Base-by-base conservation (phyloP, 352 stramenopile species). In the Phytophthora colocasiae region DNA sequence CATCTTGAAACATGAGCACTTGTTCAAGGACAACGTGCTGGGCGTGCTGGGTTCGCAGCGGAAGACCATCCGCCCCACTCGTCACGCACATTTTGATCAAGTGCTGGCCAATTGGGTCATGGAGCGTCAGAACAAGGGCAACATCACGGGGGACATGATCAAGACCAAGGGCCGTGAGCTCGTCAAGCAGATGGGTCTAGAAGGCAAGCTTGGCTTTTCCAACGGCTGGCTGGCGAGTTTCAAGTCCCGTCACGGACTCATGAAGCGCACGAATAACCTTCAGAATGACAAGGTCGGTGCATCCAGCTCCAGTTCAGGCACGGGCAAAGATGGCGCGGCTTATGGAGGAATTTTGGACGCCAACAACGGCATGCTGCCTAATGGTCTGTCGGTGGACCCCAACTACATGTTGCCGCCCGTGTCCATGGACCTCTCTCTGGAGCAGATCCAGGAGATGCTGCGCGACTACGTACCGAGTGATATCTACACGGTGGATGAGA, bases 121-220 rank as follows among this genome's bases (percentile, higher is more conserved):
- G 81, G 87, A 96, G 59, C 83, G 87, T 45, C 87, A 96, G 76
- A 92, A 91, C 75, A 93, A 94, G 63, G 81, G 82, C 65, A 94
- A 89, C 69, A 91, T 96, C 65, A 94, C 87, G n/a, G 87, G 87
- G 31, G 87, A 96, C 62, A 92, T 93, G 80, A 93, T 96, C 76
- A 94, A 94, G 73, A 82, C 77, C 40, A 96, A 94, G 43, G 87
- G 85, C 32, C 81, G 85, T 24, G 85, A 96, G 52, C 70, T 96
- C 22, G 78, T 82, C 55, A 92, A 92, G 71, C 85, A 94, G 54
- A 94, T 96, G 85, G 81, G 80, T 0, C 72, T 94, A 10, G 84
- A 93, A 19, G 86, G 84, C 32, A 93, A 94, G 53, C 64, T 96
- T 4, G 84, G 83, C 46, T 96, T 94, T 69, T 96, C 87, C 4